These are phyloP conservation scores for Artemisia annua DNA, from an alignment of 129 eudicot genomes.

Conservation along the genomic window DNA sequence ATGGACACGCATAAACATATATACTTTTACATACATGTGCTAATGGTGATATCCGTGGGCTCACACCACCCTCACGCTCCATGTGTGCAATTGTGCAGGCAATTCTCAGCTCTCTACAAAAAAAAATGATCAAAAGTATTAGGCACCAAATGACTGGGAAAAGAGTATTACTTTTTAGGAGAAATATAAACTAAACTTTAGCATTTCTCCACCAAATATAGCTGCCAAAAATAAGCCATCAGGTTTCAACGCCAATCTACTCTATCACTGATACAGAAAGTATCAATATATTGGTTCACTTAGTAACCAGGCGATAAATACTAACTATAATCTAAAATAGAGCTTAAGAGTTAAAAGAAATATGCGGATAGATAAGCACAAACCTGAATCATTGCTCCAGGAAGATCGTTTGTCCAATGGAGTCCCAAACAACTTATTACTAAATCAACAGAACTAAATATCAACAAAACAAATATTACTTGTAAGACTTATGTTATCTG, in stretches of 20 bases:
- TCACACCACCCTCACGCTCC: conserved; percentile 57
- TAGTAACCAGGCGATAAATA: conserved; percentile 4
- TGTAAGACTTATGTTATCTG: conserved; percentile 7
- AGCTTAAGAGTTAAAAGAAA: not conserved
- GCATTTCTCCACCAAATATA: conserved; percentile 94
- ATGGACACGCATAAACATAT: not conserved
- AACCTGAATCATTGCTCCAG: conserved; percentile 99
- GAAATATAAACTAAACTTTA: conserved; percentile 45
- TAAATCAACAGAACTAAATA: conserved; percentile 75
- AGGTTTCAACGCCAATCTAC: conserved; percentile 88
- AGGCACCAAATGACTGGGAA: conserved; percentile 8
- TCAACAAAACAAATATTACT: conserved; percentile 6
- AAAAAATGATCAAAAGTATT: not conserved
- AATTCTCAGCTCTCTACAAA: conserved; percentile 79
- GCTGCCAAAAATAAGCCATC: conserved; percentile 96
- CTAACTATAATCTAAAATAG: not conserved
- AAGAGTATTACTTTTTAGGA: not conserved
- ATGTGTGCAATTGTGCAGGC: conserved; percentile 96
- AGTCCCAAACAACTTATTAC: conserved; percentile 96
- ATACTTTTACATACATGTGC: too few species aligned
- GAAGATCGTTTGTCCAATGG: conserved; percentile 99
- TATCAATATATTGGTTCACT: conserved; percentile 1
- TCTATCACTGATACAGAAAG: conserved; percentile 44
- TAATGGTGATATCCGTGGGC: too few species aligned
- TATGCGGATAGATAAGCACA: conserved; percentile 20